Percentiles rank a stretch among this genome's conserved stretches.
These are phyloP conservation scores for Ophiosphaerella herpotricha DNA, from an alignment of 2,329 filamentous ascomycete species.

Conservation along the genomic window DNA sequence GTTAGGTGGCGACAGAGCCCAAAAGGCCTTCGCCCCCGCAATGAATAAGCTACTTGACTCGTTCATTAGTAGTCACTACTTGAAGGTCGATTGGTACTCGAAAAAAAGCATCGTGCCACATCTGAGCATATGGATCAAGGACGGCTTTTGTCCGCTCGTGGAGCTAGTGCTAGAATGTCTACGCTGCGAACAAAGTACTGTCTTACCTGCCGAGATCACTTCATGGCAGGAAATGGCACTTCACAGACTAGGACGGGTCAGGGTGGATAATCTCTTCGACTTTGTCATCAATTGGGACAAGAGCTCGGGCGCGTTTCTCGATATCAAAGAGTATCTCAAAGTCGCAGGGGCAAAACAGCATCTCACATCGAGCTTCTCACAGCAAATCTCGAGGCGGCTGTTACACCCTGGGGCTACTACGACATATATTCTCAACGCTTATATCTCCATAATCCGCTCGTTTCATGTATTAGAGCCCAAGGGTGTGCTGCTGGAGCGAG, in stretches of 20 bases:
- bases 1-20: conserved; percentile 69
- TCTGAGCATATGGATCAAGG: conserved; percentile 70
- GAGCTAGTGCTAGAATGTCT: conserved; percentile 61
- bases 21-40: conserved; percentile 72
- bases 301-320: conserved; percentile 72
- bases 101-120: conserved; percentile 62
- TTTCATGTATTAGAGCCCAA: conserved; percentile 77
- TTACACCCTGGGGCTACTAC: conserved; percentile 78
- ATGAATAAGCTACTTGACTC: conserved; percentile 69
- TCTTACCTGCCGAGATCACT: conserved; percentile 56
- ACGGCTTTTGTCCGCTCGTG: conserved; percentile 67
- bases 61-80: conserved; percentile 66
- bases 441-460: conserved; percentile 77
- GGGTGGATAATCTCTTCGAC: conserved; percentile 76
- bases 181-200: conserved; percentile 31
- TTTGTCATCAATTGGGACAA: conserved; percentile 77
- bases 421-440: conserved; percentile 74
- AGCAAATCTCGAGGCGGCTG: conserved; percentile 67
- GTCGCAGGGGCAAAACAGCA: conserved; percentile 70
- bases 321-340: conserved; percentile 71
- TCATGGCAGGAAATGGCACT: conserved; percentile 74
- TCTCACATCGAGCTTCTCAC: conserved; percentile 71
- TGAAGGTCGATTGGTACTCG: conserved; percentile 62
- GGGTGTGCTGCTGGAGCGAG: conserved; percentile 75
- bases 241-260: conserved; percentile 68